Conservation (phyloP, 495 filamentous ascomycete genomes). For the Lindgomyces ingoldianus region DNA sequence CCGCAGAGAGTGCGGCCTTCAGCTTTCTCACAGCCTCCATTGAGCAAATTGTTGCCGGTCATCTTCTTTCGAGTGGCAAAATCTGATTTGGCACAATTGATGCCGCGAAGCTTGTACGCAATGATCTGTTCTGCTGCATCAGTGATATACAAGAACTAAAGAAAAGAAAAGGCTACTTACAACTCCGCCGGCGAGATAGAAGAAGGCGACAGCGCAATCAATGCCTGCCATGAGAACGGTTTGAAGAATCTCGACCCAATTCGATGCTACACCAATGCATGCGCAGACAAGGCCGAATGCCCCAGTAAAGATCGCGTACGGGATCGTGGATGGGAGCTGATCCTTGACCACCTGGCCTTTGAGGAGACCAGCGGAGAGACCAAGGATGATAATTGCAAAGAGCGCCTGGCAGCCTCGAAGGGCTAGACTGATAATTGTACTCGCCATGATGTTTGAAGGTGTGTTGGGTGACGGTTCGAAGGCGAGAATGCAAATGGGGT, state of each 20-base stretch:
- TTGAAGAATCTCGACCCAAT: conserved; percentile 10
- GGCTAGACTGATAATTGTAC: conserved; percentile 14
- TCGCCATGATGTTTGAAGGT: background rate
- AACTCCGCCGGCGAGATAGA: conserved; percentile 53
- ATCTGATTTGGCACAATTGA: conserved; percentile 41
- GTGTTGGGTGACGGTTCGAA: background rate
- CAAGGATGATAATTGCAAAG: conserved; percentile 52
- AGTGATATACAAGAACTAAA: background rate
- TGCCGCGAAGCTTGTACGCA: conserved; percentile 48
- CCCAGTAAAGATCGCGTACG: conserved; percentile 13
- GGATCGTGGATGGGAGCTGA: background rate
- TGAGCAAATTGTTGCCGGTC: conserved; percentile 8
- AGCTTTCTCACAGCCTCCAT: conserved; percentile 14
- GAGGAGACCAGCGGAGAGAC: conserved; percentile 51
- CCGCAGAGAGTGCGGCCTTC: background rate
- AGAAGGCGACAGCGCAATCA: background rate
- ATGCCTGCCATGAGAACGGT: conserved; percentile 7
- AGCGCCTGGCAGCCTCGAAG: conserved; percentile 44
- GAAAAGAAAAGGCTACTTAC: conserved; percentile 47
- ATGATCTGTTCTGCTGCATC: conserved; percentile 44
- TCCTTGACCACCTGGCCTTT: conserved; percentile 43
- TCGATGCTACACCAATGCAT: conserved; percentile 12
- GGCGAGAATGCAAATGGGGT: background rate
- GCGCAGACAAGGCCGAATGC: conserved; percentile 4
- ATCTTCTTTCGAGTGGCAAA: background rate